These are phyloP conservation scores for Picochlorum costavermella DNA, from an alignment of 139 green algal genomes.

Conservation along the genomic window DNA sequence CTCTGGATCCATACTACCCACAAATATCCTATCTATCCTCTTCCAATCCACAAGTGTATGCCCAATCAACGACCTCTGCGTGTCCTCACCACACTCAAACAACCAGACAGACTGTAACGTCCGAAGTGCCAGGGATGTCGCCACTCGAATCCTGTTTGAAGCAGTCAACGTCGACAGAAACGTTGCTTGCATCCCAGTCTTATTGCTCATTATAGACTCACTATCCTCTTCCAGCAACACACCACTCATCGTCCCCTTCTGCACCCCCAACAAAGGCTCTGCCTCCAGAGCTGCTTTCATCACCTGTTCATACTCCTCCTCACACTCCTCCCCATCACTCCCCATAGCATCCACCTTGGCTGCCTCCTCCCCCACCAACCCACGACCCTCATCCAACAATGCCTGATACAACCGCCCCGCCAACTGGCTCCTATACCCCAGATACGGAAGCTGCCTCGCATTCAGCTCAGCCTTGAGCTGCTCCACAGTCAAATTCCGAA, in stretches of 20 bases:
- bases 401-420: conserved; percentile 15
- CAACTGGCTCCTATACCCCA: conserved; percentile 7
- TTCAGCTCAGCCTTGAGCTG: conserved; percentile 7
- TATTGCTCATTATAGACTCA: conserved; percentile 24
- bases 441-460: background rate
- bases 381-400: conserved; percentile 12
- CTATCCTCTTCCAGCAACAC: conserved; percentile 13
- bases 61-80: conserved; percentile 52
- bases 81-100: conserved; percentile 76
- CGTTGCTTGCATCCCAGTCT: conserved; percentile 28
- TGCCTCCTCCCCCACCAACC: conserved; percentile 11
- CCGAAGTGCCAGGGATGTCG: conserved; percentile 36
- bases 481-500: conserved; percentile 12
- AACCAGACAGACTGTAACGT: conserved; percentile 54
- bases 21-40: conserved; percentile 68
- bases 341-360: conserved; percentile 10
- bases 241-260: conserved; percentile 9
- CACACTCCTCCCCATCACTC: background rate
- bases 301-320: conserved; percentile 9
- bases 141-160: conserved; percentile 5
- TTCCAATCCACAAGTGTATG: conserved; percentile 38
- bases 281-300: background rate
- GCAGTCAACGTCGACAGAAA: conserved; percentile 9
- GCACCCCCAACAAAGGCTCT: conserved; percentile 16
- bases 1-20: conserved; percentile 51